phyloP scores from a whole-genome alignment of 2,329 filamentous ascomycete species.

The Penicillium sp. region DNA sequence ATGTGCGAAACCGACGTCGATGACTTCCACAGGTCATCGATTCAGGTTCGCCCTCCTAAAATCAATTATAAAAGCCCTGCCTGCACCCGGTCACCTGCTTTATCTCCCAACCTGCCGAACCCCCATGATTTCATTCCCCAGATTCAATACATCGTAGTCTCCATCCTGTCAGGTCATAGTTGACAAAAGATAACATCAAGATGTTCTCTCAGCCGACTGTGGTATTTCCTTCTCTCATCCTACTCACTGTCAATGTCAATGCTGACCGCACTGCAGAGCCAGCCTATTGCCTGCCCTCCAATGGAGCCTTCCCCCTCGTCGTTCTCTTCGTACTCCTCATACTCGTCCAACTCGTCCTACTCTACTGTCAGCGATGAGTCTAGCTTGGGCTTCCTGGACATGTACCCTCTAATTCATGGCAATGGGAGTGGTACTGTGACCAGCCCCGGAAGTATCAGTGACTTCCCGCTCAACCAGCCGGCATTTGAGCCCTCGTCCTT shows the following conservation, averaged over 20 bases:
- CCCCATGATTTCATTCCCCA: constrained; percentile 15
- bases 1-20: constrained; percentile 24
- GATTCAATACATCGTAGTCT: constrained; percentile 6
- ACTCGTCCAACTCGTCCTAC: constrained; percentile 22
- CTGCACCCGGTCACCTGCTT: constrained; percentile 16
- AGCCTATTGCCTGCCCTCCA: constrained; percentile 25
- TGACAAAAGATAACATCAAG: constrained; percentile 7
- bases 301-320: constrained; percentile 31
- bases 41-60: background rate
- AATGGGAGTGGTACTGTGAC: constrained; percentile 1
- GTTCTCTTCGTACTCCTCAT: constrained; percentile 20
- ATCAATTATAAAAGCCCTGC: constrained; percentile 16
- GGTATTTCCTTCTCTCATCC: constrained; percentile 12
- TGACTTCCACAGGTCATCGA: constrained; percentile 19
- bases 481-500: constrained; percentile 20
- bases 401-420: constrained; percentile 20
- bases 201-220: constrained; percentile 21
- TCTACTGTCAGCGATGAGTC: constrained; percentile 29
- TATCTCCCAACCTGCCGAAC: constrained; percentile 12
- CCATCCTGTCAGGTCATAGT: constrained; percentile 13
- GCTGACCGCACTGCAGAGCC: constrained; percentile 14
- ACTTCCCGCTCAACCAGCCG: constrained; percentile 18
- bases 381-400: constrained; percentile 23
- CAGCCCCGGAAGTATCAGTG: constrained; percentile 5
- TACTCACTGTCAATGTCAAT: background rate